Conservation (phyloP, 495 filamentous ascomycete species). For the Lindgomyces ingoldianus region DNA sequence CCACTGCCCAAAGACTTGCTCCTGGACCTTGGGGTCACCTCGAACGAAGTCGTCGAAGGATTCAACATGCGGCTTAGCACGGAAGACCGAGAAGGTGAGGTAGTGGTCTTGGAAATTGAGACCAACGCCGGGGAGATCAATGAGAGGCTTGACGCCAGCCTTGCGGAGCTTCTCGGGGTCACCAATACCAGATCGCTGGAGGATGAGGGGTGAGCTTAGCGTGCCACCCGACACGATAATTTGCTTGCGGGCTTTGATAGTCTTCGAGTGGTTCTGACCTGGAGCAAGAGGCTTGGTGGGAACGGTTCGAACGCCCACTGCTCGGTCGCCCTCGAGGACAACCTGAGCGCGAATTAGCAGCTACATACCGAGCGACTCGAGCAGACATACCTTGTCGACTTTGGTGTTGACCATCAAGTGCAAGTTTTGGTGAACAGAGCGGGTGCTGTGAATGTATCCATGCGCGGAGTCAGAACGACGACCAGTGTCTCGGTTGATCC, state of each 20-base stretch:
- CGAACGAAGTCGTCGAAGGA: conserved; percentile 80
- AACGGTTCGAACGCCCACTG: conserved; percentile 41
- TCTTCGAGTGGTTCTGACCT: conserved; percentile 34
- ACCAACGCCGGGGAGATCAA: conserved; percentile 80
- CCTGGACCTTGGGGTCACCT: conserved; percentile 64
- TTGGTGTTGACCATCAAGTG: conserved; percentile 71
- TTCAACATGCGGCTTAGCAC: conserved; percentile 76
- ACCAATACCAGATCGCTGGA: conserved; percentile 71
- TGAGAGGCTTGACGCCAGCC: conserved; percentile 67
- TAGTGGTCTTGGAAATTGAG: conserved; percentile 87
- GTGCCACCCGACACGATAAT: conserved; percentile 79
- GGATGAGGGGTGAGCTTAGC: conserved; percentile 74
- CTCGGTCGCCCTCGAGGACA: conserved; percentile 63
- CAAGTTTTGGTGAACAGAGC: conserved; percentile 60
- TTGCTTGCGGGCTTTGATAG: conserved; percentile 69
- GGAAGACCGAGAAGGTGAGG: conserved; percentile 72
- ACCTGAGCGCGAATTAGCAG: conserved; percentile 40
- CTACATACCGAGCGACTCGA: not conserved
- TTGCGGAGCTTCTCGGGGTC: conserved; percentile 72
- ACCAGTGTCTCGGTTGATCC: conserved; percentile 58
- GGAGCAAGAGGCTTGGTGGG: conserved; percentile 52
- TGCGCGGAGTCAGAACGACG: conserved; percentile 73
- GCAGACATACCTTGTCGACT: conserved; percentile 61
- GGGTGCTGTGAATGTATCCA: conserved; percentile 47
- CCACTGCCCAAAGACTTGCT: conserved; percentile 64